Evolutionary conservation across 305 asterid species (phyloP).

Genomic region (Ilex paraguariensis): DNA sequence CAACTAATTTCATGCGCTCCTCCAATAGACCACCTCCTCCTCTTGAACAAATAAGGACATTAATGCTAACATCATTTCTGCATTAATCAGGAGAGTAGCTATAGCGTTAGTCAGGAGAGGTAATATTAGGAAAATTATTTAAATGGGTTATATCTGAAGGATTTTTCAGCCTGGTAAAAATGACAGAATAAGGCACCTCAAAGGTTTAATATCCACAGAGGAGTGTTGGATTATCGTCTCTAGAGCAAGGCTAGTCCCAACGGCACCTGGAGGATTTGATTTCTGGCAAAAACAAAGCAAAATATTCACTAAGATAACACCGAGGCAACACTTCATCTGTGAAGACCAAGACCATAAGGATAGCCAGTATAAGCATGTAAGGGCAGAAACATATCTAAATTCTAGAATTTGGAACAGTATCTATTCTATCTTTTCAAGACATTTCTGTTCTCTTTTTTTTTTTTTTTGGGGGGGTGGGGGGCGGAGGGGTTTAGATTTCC

Average conservation of each 20-base stretch:
- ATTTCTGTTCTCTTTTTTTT: too few relatives aligned
- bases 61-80: conserved; percentile 57
- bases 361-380: too few relatives aligned
- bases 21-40: conserved; percentile 93
- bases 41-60: conserved; percentile 88
- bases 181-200: conserved; percentile 39
- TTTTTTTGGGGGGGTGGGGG: too few relatives aligned
- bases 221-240: conserved; percentile 80
- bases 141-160: conserved; percentile 6
- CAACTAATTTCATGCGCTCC: conserved; percentile 96
- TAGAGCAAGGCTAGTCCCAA: conserved; percentile 90
- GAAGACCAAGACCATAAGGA: too few relatives aligned
- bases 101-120: too few relatives aligned
- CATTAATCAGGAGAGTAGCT: conserved; percentile 10
- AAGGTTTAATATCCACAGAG: conserved; percentile 43
- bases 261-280: conserved; percentile 84
- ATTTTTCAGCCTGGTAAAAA: conserved; percentile 5
- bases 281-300: conserved; percentile 46
- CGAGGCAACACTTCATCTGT: too few relatives aligned
- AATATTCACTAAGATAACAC: conserved; percentile 17
- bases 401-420: too few relatives aligned
- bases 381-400: too few relatives aligned
- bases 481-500: too few relatives aligned
- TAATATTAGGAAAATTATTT: conserved; percentile 12
- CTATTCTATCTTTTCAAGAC: too few relatives aligned